Evolutionary conservation across 257 asterid genomes (phyloP), one percentile per base, ranked within the genome.

Genomic region (Scutellaria baicalensis): DNA sequence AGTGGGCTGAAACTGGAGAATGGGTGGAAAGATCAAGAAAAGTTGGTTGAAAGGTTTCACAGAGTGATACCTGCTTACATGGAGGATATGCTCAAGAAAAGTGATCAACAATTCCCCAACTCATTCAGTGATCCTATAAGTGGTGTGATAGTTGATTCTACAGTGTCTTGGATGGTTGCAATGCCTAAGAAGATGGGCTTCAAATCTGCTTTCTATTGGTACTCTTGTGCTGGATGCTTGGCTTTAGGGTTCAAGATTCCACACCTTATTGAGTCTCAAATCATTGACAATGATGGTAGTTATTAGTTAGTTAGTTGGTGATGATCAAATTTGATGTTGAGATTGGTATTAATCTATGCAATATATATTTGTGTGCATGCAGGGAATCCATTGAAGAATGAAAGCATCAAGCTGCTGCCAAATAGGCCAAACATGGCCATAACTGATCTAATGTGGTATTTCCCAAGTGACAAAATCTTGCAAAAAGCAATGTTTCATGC

Each of bases 171-270:
- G 64, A 47, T 79, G 66, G 1, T 79, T 62, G 83, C 31, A 8
- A 77, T 84, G 45, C 83, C 90, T 38, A 73, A 82, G 81, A 81
- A 73, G 59, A 59, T 77, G 80, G 90, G 87, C 39, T 6, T 80
- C 3, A 72, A 84, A 70, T 43, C 59, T 70, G 88, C 79, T 4
- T 54, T 75, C 5, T 81, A 64, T 74, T 84, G 85, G 84, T 74
- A 81, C 64, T 86, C 92, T 42, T 71, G 75, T n/a, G 79, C 82
- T n/a, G 90, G 85, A 50, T 71, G 89, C 74, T 71, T 86, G 74
- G 82, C 84, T 0, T 63, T 86, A 42, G 82, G 80, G 12, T 31
- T 72, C 74, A 79, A 72, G 38, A 75, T 77, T 49, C 80, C 79
- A 6, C 68, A 73, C 31, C 84, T 87, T 50, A n/a, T 72, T 14